Evolutionary conservation across 805 yeast species (phyloP).

Genomic region (Clavispora phyllophila): DNA sequence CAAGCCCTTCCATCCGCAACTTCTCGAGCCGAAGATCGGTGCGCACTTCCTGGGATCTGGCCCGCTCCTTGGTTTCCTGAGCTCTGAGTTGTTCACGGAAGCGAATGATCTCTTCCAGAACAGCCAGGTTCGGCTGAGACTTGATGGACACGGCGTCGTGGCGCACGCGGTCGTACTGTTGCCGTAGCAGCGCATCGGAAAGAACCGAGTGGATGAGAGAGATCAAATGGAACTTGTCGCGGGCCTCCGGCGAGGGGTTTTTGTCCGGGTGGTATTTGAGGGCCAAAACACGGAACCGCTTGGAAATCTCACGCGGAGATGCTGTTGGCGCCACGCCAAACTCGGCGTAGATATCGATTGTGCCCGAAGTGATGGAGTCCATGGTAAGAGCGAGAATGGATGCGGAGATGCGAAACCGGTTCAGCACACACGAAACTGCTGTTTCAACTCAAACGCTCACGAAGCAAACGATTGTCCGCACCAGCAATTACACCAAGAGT

Average conservation of each 20-base stretch:
- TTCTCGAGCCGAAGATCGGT: conserved; percentile 24
- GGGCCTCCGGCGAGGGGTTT: conserved; percentile 22
- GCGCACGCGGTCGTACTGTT: conserved; percentile 28
- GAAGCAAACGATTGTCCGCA: too few relatives aligned
- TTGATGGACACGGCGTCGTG: conserved; percentile 2
- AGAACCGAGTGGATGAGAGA: conserved; percentile 29
- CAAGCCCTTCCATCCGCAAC: conserved; percentile 20
- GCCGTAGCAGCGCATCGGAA: conserved; percentile 18
- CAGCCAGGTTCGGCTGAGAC: conserved; percentile 2
- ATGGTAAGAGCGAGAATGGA: neutral
- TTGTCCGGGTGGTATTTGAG: conserved; percentile 39
- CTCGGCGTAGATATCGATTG: conserved; percentile 37
- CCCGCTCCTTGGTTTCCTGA: conserved; percentile 14
- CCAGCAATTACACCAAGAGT: too few relatives aligned
- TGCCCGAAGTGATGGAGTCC: conserved; percentile 15
- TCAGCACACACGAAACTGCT: too few relatives aligned
- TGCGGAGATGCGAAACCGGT: too few relatives aligned
- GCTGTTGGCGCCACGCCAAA: conserved; percentile 35
- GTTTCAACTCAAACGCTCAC: too few relatives aligned
- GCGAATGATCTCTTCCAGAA: conserved; percentile 17
- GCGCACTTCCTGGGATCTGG: neutral
- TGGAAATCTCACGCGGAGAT: conserved; percentile 18
- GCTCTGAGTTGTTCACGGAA: conserved; percentile 26
- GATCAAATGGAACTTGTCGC: conserved; percentile 25
- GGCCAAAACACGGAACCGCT: conserved; percentile 31